These are phyloP conservation scores for Pleurotus citrinopileatus DNA, from an alignment of 768 basidiomycete species.

Conservation along the genomic window DNA sequence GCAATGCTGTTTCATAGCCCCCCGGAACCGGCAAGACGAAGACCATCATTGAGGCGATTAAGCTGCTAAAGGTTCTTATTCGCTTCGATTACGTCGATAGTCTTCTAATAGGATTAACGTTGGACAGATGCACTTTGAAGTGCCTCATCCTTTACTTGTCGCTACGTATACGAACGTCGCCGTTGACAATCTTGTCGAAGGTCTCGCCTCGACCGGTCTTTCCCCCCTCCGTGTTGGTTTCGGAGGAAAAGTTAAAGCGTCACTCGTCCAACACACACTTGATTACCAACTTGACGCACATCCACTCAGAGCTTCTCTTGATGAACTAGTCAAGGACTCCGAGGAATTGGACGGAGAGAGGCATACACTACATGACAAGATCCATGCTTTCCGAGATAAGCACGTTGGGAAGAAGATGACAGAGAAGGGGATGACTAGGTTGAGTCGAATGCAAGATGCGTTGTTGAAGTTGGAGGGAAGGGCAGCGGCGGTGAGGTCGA, in stretches of 20 bases:
- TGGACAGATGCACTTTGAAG: constrained; percentile 67
- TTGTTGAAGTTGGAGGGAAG: constrained; percentile 25
- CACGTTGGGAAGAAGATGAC: constrained; percentile 18
- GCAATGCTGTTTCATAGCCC: constrained; percentile 45
- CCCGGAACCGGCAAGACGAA: constrained; percentile 93
- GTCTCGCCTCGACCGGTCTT: constrained; percentile 54
- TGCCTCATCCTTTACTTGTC: constrained; percentile 83
- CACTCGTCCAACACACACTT: constrained; percentile 56
- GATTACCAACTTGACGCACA: constrained; percentile 65
- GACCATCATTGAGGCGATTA: constrained; percentile 84
- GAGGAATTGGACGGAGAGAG: constrained; percentile 27
- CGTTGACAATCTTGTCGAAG: constrained; percentile 86
- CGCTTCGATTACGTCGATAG: background rate
- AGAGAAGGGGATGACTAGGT: constrained; percentile 17
- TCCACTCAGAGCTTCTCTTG: constrained; percentile 43
- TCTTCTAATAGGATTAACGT: background rate
- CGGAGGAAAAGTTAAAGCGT: constrained; percentile 53
- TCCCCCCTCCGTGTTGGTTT: constrained; percentile 78
- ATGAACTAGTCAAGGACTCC: constrained; percentile 37
- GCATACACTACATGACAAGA: constrained; percentile 13
- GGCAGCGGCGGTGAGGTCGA: constrained; percentile 30
- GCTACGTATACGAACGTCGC: constrained; percentile 94
- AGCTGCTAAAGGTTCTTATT: constrained; percentile 63
- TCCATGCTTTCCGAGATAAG: constrained; percentile 15
- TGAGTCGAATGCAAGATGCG: constrained; percentile 29